A percentile compares a stretch with the other conserved stretches of the same genome.
phyloP scores from a whole-genome alignment of 495 filamentous ascomycete genomes.

The Aspergillus sclerotioniger region DNA sequence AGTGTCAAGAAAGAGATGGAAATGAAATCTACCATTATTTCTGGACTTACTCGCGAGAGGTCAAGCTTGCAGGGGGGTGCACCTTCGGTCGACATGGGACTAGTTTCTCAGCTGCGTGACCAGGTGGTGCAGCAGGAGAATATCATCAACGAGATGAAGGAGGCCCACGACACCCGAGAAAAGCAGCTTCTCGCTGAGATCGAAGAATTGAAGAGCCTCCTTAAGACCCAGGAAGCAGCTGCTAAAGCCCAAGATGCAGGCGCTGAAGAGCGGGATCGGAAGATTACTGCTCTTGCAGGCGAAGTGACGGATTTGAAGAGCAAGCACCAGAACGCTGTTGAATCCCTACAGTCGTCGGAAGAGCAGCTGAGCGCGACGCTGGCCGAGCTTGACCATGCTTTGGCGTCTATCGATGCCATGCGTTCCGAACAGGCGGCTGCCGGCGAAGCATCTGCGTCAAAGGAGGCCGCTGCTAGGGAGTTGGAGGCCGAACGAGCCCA shows the following conservation, averaged over 20 bases:
- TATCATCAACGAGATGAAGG: slow-evolving; percentile 71
- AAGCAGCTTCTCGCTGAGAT: slow-evolving; percentile 69
- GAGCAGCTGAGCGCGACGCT: slow-evolving; percentile 69
- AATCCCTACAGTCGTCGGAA: slow-evolving; percentile 72
- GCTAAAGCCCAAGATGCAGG: slow-evolving; percentile 45
- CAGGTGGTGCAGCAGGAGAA: slow-evolving; percentile 83
- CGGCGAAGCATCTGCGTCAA: slow-evolving; percentile 38
- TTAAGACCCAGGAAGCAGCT: slow-evolving; percentile 48
- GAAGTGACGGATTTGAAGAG: slow-evolving; percentile 74
- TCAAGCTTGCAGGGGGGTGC: slow-evolving; percentile 75
- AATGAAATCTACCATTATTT: slow-evolving; percentile 88
- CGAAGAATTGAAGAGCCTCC: slow-evolving; percentile 58
- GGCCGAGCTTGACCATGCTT: slow-evolving; percentile 61
- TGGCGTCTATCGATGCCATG: slow-evolving; percentile 48
- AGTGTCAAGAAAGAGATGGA: slow-evolving; percentile 94
- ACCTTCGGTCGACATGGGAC: slow-evolving; percentile 87
- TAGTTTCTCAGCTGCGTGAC: slow-evolving; percentile 83
- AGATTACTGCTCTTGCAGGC: slow-evolving; percentile 67
- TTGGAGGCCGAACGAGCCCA: slow-evolving; percentile 52
- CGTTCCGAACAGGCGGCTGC: slow-evolving; percentile 37
- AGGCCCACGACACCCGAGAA: slow-evolving; percentile 69
- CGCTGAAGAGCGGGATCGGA: slow-evolving; percentile 54
- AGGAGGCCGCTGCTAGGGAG: slow-evolving; percentile 43
- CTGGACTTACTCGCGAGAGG: slow-evolving; percentile 86
- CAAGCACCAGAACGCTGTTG: slow-evolving; percentile 68